Evolutionary conservation across 2,329 filamentous ascomycete species (phyloP), one percentile per base, ranked within the genome.

Genomic region (Volutella citrinella): DNA sequence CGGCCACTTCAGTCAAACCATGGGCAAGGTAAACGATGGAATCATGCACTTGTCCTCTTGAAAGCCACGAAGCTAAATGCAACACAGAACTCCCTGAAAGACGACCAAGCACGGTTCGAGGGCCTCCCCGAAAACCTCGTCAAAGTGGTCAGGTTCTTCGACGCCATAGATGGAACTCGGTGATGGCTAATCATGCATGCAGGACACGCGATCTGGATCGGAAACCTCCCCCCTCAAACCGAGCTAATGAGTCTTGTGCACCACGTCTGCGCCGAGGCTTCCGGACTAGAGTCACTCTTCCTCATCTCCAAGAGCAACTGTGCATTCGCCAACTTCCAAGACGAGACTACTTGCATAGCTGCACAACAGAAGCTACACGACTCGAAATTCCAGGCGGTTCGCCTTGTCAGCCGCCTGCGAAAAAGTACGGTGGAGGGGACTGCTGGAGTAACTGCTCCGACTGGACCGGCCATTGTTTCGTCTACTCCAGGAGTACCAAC

Each of bases 221-320:
- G 93, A 24, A 97, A 97, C 56, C 70, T 97, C 0, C 90, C 91
- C 5, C 85, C 87, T 1, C 84, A 87, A 30, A 85, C 89, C 1
- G 82, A 82, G 24, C 72, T 97, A 10, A 81, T 88, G 62, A 84
- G 78, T 38, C 68, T 97, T n/a, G 95, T 96, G 32, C 80, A 93
- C 40, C 87, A 96, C 57, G 93, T 96, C 38, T 94, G 87, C 42
- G 80, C 78, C 43, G 84, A 90, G 46, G 82, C 87, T 1, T 75
- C 73, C 0, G 77, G 89, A 2, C 78, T 97, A 15, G 86, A 95
- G 57, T 95, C 89, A 28, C 69, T 97, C 1, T 96, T 97, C 48
- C 68, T 97, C 21, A 97, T 97, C 24, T 91, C 90, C 0, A 96
- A 96, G 60, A 96, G 90, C 59, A 96, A 96, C 56, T 97, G 91